phyloP scores from a whole-genome alignment of 306 rosid genomes.

The Quercus variabilis region DNA sequence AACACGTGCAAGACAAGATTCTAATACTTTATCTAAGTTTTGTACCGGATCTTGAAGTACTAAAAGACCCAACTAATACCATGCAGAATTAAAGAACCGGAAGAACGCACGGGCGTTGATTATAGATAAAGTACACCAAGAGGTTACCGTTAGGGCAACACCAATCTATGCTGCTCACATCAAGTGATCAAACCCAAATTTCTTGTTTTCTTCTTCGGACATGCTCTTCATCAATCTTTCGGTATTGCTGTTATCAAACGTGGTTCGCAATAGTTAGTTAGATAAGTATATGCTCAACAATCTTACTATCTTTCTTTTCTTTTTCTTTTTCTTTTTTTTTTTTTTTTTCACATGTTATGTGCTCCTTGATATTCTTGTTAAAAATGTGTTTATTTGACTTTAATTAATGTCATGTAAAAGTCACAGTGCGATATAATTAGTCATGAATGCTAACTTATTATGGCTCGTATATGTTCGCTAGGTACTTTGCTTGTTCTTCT shows the following conservation, averaged over 20 bases:
- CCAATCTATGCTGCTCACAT: conserved; percentile 64
- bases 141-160: conserved; percentile 13
- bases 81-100: conserved; percentile 28
- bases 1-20: no score
- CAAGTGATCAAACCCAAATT: conserved; percentile 53
- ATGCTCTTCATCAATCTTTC: conserved; percentile 63
- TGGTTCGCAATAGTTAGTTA: conserved; percentile 27
- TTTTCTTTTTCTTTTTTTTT: no score
- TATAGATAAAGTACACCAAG: conserved; percentile 38
- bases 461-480: conserved; percentile 85
- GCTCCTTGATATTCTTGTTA: neutral
- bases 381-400: neutral
- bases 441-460: conserved; percentile 10
- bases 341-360: no score
- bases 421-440: neutral
- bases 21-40: no score
- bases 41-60: no score
- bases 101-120: neutral
- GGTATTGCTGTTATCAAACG: conserved; percentile 84
- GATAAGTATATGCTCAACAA: neutral
- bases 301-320: no score
- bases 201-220: conserved; percentile 79
- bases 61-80: neutral
- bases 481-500: conserved; percentile 84
- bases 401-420: neutral